Evolutionary conservation across 345 rosid genomes (phyloP), one percentile per base, ranked within the genome.

Genomic region (Atalantia buxifolia): DNA sequence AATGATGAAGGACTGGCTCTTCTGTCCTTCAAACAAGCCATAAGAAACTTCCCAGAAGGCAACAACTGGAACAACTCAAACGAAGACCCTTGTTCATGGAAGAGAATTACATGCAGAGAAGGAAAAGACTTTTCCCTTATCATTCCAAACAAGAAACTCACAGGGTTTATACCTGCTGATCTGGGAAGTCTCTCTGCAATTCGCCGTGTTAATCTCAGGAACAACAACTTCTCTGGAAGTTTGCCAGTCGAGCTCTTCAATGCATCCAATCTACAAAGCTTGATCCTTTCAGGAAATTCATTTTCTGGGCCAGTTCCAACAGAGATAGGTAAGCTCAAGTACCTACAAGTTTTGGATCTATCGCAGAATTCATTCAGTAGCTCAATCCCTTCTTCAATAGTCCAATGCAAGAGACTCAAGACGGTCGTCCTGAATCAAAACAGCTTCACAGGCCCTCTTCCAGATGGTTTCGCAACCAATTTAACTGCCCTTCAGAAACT

Each of bases 221-320:
- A 87, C 78, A 95, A 93, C 87, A 70, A 79, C 71, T 83, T 95
- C 75, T 83, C 45, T n/a, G 98, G 97, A 67, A 75, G 35, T 68
- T 76, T 95, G 75, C 97, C 99, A 6, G 24, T 80, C 6, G 83
- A 84, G 71, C 84, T 93, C 76, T 90, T 90, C 75, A 75, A 10
- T 66, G 90, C 84, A 36, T 74, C 71, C 33, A 86, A 90, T 42
- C 83, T 95, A 40, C 95, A 91, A 78, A 91, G 92, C 76, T 81
- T 95, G 87, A 86, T 90, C 42, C 87, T 93, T 71, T 90, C 92
- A 0, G 89, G 92, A 24, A 95, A 95, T 87, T 80, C 92, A 4
- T 86, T 93, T 38, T 82, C 90, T n/a, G 98, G 99, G 78, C 66
- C 82, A 25, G 84, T 95, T 81, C 94, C 99, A 0, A 50, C 70